These are phyloP conservation scores for Thuidium tamariscinum DNA, from an alignment of 225 moss, liverwort and hornwort species.

Conservation along the genomic window DNA sequence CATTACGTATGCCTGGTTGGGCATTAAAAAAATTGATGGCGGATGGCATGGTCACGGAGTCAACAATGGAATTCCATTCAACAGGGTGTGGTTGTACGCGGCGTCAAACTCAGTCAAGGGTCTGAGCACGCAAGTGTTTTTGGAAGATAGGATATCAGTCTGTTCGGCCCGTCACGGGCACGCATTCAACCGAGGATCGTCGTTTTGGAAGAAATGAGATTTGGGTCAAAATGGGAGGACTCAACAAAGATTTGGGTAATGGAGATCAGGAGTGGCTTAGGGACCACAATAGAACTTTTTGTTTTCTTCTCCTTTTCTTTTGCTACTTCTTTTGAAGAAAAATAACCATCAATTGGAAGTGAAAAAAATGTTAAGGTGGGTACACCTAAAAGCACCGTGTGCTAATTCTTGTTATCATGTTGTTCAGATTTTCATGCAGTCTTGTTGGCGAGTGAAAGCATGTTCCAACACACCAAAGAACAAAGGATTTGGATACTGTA, in stretches of 20 bases:
- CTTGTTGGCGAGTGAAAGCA: too few relatives aligned
- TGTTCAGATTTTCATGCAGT: too few relatives aligned
- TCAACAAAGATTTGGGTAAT: neutral
- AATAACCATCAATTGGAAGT: neutral
- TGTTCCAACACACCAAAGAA: too few relatives aligned
- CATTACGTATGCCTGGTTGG: neutral
- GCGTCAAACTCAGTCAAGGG: neutral
- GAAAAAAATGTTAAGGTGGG: too few relatives aligned
- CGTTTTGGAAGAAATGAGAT: neutral
- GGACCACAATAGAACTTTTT: neutral
- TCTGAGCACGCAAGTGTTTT: too few relatives aligned
- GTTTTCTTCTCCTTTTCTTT: rapidly evolving
- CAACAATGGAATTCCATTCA: neutral
- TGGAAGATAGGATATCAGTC: neutral
- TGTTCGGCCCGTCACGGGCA: rapidly evolving
- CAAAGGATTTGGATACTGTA: too few relatives aligned
- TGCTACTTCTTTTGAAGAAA: neutral
- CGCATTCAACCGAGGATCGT: neutral
- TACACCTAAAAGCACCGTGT: too few relatives aligned
- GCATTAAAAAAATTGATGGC: neutral
- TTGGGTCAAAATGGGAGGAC: neutral
- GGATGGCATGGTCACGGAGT: rapidly evolving
- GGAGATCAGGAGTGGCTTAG: neutral
- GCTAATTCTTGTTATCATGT: too few relatives aligned
- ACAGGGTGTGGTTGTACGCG: neutral